A percentile compares a stretch with the other conserved stretches of the same genome.
phyloP scores from a whole-genome alignment of 768 basidiomycete genomes.

The Tricholoma hemisulphureum region DNA sequence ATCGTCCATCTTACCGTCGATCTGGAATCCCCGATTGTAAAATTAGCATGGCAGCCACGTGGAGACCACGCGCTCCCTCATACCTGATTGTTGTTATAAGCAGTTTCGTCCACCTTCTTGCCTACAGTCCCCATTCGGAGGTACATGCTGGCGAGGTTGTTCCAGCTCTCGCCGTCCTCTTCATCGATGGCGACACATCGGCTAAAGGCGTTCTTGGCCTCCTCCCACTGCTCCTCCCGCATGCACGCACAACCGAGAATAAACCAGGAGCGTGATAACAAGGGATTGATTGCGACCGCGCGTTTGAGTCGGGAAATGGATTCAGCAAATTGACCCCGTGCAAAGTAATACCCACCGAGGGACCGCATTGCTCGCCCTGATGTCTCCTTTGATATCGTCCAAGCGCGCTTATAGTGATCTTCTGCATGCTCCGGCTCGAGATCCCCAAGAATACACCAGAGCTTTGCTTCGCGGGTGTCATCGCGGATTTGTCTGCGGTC shows the following conservation, averaged over 20 bases:
- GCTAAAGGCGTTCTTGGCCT: constrained; percentile 78
- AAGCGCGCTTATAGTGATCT: constrained; percentile 79
- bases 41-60: constrained; percentile 11
- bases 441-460: constrained; percentile 95
- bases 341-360: constrained; percentile 81
- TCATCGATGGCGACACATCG: constrained; percentile 90
- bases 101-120: constrained; percentile 20
- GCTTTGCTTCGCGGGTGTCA: constrained; percentile 75
- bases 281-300: constrained; percentile 86
- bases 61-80: constrained; percentile 4
- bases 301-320: constrained; percentile 65
- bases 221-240: constrained; percentile 80
- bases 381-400: constrained; percentile 74
- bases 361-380: constrained; percentile 92
- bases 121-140: constrained; percentile 66
- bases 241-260: constrained; percentile 90
- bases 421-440: constrained; percentile 71
- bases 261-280: constrained; percentile 90
- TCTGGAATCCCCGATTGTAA: background rate
- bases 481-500: constrained; percentile 50
- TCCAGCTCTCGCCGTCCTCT: constrained; percentile 98
- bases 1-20: background rate
- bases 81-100: constrained; percentile 28
- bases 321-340: constrained; percentile 57
- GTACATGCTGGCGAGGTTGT: constrained; percentile 93